These are phyloP conservation scores for Candida ponderosae DNA, from an alignment of 805 yeast genomes.

Conservation along the genomic window DNA sequence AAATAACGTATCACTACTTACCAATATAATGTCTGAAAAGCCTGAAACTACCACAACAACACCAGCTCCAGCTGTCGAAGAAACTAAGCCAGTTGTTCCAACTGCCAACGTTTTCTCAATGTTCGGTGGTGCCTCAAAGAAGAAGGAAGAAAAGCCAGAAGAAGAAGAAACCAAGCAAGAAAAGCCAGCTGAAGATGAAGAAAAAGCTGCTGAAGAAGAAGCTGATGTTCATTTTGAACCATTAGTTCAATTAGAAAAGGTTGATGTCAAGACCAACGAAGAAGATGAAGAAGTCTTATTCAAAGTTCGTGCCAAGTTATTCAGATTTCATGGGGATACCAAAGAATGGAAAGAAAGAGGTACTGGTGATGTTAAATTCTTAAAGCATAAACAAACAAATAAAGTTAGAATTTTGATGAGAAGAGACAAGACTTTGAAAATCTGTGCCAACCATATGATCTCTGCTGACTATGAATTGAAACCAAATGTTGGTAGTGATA, in stretches of 20 bases:
- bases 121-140: constrained; percentile 88
- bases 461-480: constrained; percentile 74
- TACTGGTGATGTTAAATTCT: constrained; percentile 94
- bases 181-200: constrained; percentile 24
- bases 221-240: constrained; percentile 89
- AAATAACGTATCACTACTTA: background rate
- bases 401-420: constrained; percentile 94
- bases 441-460: constrained; percentile 94
- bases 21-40: constrained; percentile 15
- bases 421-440: constrained; percentile 96
- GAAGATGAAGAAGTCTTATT: constrained; percentile 77
- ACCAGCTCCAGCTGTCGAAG: constrained; percentile 11
- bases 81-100: constrained; percentile 50
- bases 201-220: constrained; percentile 29
- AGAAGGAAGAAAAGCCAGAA: constrained; percentile 36
- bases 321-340: constrained; percentile 75
- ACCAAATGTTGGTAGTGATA: constrained; percentile 93
- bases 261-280: constrained; percentile 93
- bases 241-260: constrained; percentile 87
- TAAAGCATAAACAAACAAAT: constrained; percentile 74
- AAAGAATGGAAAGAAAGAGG: constrained; percentile 99
- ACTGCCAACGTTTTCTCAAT: constrained; percentile 81
- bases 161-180: constrained; percentile 20
- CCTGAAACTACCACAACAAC: constrained; percentile 5
- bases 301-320: constrained; percentile 92